A percentile compares a stretch with the other conserved stretches of the same genome.
Conservation (phyloP, 1,139 yeast species). For the Protomyces gravidus region DNA sequence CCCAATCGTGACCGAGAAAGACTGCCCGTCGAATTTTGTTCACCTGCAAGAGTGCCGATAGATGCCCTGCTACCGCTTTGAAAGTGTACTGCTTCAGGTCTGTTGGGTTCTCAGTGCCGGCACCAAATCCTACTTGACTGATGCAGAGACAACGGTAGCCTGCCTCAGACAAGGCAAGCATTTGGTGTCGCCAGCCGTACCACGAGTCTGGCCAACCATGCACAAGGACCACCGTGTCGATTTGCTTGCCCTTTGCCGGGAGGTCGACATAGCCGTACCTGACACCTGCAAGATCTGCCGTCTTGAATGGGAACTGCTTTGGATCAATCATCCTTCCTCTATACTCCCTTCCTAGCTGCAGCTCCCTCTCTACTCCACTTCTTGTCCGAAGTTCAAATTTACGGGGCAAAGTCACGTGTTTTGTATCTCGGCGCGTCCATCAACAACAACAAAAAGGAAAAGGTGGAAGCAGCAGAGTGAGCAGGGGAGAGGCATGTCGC, state of each 20-base stretch:
- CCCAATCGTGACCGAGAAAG: conserved; percentile 26
- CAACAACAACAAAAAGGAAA: neutral
- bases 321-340: conserved; percentile 26
- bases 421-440: neutral
- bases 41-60: conserved; percentile 1
- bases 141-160: conserved; percentile 24
- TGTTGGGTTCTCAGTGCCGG: conserved; percentile 13
- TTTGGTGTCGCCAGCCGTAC: conserved; percentile 26
- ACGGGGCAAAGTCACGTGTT: no score
- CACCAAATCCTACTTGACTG: conserved; percentile 24
- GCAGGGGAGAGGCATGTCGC: neutral
- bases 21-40: conserved; percentile 6
- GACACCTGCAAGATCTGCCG: conserved; percentile 11
- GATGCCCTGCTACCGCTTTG: conserved; percentile 17
- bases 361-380: no score
- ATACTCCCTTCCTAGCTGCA: no score
- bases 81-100: conserved; percentile 13
- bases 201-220: conserved; percentile 28
- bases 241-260: conserved; percentile 12
- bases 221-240: conserved; percentile 15
- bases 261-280: conserved; percentile 21
- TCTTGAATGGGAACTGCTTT: conserved; percentile 12
- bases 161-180: conserved; percentile 1
- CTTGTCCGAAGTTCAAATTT: no score
- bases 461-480: neutral